phyloP scores from a whole-genome alignment of 2,329 filamentous ascomycete species.

The Diaporthe amygdali region DNA sequence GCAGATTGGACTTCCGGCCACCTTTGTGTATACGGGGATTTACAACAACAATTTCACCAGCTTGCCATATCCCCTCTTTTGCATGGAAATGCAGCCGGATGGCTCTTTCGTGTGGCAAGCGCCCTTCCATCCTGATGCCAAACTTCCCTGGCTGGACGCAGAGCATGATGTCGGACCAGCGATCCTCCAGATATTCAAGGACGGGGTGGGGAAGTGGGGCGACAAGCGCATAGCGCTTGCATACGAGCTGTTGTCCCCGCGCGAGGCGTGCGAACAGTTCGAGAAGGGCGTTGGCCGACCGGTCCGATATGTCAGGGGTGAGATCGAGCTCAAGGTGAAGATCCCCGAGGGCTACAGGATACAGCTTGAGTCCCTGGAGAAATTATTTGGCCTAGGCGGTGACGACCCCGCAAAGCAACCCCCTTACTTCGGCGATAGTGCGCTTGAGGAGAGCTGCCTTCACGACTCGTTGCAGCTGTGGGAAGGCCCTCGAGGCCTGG shows the following conservation, averaged over 20 bases:
- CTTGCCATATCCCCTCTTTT: constrained; percentile 89
- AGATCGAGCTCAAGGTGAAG: constrained; percentile 83
- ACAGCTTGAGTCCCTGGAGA: constrained; percentile 76
- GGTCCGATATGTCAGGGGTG: constrained; percentile 77
- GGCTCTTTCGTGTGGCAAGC: constrained; percentile 92
- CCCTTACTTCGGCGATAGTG: constrained; percentile 65
- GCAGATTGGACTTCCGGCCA: constrained; percentile 81
- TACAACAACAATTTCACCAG: constrained; percentile 99
- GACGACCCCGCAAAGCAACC: constrained; percentile 62
- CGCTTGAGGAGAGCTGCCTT: constrained; percentile 69
- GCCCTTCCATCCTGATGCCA: constrained; percentile 88
- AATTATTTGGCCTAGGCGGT: constrained; percentile 58
- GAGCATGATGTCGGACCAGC: constrained; percentile 96
- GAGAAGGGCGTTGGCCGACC: constrained; percentile 77
- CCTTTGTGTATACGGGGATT: constrained; percentile 94
- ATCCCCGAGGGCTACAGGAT: constrained; percentile 88
- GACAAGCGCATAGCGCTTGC: constrained; percentile 79
- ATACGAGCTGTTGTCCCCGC: constrained; percentile 86
- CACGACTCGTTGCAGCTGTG: constrained; percentile 80
- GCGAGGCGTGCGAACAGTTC: constrained; percentile 82
- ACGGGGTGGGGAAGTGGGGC: constrained; percentile 87
- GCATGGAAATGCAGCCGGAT: constrained; percentile 86
- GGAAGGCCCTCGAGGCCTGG: constrained; percentile 88
- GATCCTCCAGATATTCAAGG: constrained; percentile 92
- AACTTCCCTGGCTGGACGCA: constrained; percentile 92